Percentiles rank a stretch among this genome's conserved stretches.
Conservation (phyloP, 1,284 basidiomycete genomes). For the Cutaneotrichosporon sp. region DNA sequence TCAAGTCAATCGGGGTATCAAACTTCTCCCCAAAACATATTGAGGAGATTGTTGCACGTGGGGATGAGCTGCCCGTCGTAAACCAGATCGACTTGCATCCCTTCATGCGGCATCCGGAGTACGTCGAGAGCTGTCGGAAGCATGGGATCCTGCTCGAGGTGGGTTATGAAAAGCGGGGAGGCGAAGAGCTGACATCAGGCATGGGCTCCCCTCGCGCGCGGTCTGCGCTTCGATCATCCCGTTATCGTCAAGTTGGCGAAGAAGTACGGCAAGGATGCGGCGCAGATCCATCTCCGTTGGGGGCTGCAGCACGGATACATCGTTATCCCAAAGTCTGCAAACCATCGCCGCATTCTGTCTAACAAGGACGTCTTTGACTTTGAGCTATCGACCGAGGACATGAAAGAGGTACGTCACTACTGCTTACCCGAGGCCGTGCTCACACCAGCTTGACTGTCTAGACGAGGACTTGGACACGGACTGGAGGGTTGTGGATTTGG, state of each 20-base stretch:
- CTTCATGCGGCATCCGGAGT: conserved; percentile 48
- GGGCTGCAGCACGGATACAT: conserved; percentile 52
- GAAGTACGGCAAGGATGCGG: conserved; percentile 41
- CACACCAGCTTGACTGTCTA: conserved; percentile 4
- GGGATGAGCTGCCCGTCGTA: conserved; percentile 45
- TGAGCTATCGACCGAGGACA: conserved; percentile 49
- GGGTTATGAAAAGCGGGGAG: neutral
- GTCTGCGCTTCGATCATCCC: conserved; percentile 49
- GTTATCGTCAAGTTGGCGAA: conserved; percentile 42
- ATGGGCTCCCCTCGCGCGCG: conserved; percentile 52
- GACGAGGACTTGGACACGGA: conserved; percentile 7
- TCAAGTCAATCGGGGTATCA: conserved; percentile 50
- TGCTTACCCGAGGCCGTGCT: neutral
- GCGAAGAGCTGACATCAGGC: conserved; percentile 18
- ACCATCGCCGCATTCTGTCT: conserved; percentile 49
- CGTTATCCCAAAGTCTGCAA: conserved; percentile 53
- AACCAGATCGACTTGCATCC: conserved; percentile 50
- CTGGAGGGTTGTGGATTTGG: conserved; percentile 38
- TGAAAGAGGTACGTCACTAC: conserved; percentile 42
- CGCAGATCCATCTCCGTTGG: conserved; percentile 55
- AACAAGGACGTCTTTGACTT: conserved; percentile 53
- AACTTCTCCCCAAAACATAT: conserved; percentile 53
- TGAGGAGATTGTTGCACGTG: conserved; percentile 47
- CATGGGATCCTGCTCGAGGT: conserved; percentile 50
- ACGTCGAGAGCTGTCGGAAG: conserved; percentile 50